Conservation (phyloP, 768 basidiomycete genomes). For the Neoboletus subvelutipes region DNA sequence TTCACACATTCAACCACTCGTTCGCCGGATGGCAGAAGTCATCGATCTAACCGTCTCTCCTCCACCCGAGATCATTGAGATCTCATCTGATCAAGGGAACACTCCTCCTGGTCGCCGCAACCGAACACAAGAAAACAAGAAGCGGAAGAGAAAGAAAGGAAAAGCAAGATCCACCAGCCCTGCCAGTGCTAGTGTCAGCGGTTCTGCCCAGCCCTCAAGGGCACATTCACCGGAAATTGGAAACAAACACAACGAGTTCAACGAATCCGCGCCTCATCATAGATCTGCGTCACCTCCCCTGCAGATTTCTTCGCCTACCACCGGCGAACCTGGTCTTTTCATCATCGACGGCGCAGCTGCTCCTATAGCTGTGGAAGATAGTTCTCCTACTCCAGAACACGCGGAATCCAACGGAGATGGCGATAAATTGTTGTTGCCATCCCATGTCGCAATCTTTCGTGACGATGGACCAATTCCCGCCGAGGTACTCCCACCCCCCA, state of each 20-base stretch:
- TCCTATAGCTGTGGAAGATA: conserved; percentile 30
- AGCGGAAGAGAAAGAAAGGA: conserved; percentile 30
- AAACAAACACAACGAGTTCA: conserved; percentile 1
- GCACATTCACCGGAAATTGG: conserved; percentile 17
- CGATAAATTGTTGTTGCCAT: conserved; percentile 53
- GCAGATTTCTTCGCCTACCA: conserved; percentile 15
- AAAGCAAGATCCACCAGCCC: conserved; percentile 18
- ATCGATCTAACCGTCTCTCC: conserved; percentile 36
- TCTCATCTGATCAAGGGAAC: conserved; percentile 27
- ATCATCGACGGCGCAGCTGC: conserved; percentile 50
- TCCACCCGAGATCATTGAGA: conserved; percentile 30
- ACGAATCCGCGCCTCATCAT: conserved; percentile 27
- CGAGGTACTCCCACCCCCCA: conserved; percentile 45
- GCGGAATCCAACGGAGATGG: conserved; percentile 19
- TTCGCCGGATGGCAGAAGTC: conserved; percentile 28
- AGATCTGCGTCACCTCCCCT: conserved; percentile 41
- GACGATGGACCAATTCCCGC: conserved; percentile 36
- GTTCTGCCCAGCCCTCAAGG: conserved; percentile 22
- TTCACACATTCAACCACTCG: conserved; percentile 1
- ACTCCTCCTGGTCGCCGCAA: conserved; percentile 3
- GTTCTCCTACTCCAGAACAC: conserved; percentile 6
- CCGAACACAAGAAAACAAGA: conserved; percentile 19
- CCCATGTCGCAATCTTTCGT: conserved; percentile 61
- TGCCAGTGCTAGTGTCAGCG: conserved; percentile 11
- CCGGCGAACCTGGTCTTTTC: conserved; percentile 37